Base-by-base conservation (phyloP, 441 rosid genomes). In the California macrophylla region DNA sequence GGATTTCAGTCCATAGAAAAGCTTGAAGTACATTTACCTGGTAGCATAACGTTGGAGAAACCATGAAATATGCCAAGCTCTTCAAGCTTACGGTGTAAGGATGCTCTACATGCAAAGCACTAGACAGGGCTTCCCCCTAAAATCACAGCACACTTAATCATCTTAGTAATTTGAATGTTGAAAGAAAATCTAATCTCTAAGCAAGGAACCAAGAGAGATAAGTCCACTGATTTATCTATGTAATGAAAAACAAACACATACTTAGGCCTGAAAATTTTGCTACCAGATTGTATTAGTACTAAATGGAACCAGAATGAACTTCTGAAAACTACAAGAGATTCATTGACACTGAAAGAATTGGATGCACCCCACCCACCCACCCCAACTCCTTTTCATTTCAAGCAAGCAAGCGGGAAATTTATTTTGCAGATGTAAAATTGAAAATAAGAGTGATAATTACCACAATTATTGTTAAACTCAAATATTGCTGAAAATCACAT, bases 31-130 rank as follows among this genome's bases (percentile, higher is more conserved):
- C 30, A 29, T 21, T 76, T 82, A 95, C 99, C 98, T 95, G 99
- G 80, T 95, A 95, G 80, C 99, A 95, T 75, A 95, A 78, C 32
- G 99, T 90, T 52, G 99, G 99, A 68, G 99, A 96, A 67, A 90
- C 84, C 98, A 95, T 95, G 81, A 95, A 92, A 80, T 95, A 95
- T 26, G 70, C 87, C 90, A 95, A 89, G 77, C 87, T 86, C 87
- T 86, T 86, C 76, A 92, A 86, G 83, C 77, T 81, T 71, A 80
- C 89, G 63, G 81, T 79, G 68, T 78, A 75, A 45, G 81, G 62
- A 77, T 70, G 75, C 65, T 80, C 95, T 42, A 64, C 76, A 77
- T 71, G 72, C 29, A 66, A 52, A 75, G 80, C 72, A 76, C 68
- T 66, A 32, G 81, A 54, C n/a, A 58, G 36, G 25, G 30, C 76